Conservation (phyloP, 148 eudicot species). For the Rhododendron molle region DNA sequence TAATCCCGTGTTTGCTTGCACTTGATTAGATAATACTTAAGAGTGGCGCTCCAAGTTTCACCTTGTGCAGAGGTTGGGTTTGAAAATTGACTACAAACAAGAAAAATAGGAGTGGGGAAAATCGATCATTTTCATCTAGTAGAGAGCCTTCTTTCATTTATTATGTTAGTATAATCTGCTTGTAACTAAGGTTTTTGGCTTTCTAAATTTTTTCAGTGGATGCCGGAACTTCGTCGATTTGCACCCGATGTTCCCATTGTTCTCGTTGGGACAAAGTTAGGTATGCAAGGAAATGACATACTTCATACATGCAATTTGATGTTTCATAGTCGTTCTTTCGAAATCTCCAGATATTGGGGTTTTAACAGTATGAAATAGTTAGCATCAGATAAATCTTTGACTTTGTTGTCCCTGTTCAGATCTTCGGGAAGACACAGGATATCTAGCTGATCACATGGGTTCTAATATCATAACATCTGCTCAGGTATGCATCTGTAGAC, state of each 20-base stretch:
- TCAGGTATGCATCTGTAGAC: slow-evolving; percentile 46
- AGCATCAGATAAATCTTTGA: not conserved
- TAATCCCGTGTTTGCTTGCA: not conserved
- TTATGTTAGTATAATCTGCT: not conserved
- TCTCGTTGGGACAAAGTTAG: slow-evolving; percentile 97
- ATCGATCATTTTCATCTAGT: not conserved
- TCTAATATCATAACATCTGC: slow-evolving; percentile 61
- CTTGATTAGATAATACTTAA: not conserved
- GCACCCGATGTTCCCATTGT: slow-evolving; percentile 95
- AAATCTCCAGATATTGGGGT: not conserved
- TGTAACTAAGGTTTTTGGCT: not conserved
- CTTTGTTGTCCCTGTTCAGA: slow-evolving; percentile 34
- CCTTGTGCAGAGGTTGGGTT: not conserved
- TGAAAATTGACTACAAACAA: not conserved
- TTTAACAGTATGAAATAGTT: no score
- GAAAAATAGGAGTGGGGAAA: not conserved
- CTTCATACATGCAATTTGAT: slow-evolving; percentile 5
- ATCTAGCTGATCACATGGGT: slow-evolving; percentile 67
- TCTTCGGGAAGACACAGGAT: slow-evolving; percentile 81
- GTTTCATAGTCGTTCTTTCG: not conserved
- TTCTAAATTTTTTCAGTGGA: slow-evolving; percentile 58
- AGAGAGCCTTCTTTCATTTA: not conserved
- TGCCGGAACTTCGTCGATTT: slow-evolving; percentile 97
- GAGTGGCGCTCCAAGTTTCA: not conserved
- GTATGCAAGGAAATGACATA: slow-evolving; percentile 28